phyloP scores from a whole-genome alignment of 2,329 filamentous ascomycete species.

The Ophiostoma triangulosporum region DNA sequence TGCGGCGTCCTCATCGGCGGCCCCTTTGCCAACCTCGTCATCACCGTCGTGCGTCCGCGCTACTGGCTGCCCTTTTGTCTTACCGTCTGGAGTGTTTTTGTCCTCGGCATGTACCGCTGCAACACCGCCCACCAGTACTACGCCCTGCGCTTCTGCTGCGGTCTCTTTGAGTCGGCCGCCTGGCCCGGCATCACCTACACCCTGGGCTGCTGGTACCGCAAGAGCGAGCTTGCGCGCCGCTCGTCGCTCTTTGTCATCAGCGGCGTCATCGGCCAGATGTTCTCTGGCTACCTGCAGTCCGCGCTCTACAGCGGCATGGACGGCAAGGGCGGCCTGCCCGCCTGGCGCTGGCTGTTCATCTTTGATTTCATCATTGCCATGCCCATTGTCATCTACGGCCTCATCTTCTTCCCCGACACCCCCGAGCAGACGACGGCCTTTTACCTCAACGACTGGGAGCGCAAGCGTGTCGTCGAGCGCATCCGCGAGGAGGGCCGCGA shows the following conservation, averaged over 20 bases:
- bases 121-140: slow-evolving; percentile 26
- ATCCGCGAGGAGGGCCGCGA: slow-evolving; percentile 45
- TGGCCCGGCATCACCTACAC: slow-evolving; percentile 31
- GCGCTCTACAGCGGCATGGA: slow-evolving; percentile 47
- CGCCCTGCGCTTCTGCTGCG: slow-evolving; percentile 38
- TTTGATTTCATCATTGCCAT: slow-evolving; percentile 21
- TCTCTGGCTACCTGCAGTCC: slow-evolving; percentile 45
- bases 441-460: slow-evolving; percentile 40
- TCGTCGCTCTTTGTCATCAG: slow-evolving; percentile 45
- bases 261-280: slow-evolving; percentile 51
- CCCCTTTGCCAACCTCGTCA: slow-evolving; percentile 29
- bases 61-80: slow-evolving; percentile 28
- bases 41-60: slow-evolving; percentile 29
- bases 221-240: slow-evolving; percentile 45
- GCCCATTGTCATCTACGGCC: slow-evolving; percentile 25
- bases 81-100: slow-evolving; percentile 26
- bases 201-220: slow-evolving; percentile 50
- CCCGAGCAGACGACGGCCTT: slow-evolving; percentile 20
- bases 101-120: slow-evolving; percentile 27
- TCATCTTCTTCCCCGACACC: slow-evolving; percentile 25
- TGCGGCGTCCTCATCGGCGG: slow-evolving; percentile 33
- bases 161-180: slow-evolving; percentile 39
- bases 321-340: slow-evolving; percentile 13
- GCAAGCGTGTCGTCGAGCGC: slow-evolving; percentile 48
- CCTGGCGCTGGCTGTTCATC: slow-evolving; percentile 10